Percentiles rank a stretch among this genome's conserved stretches.
phyloP scores from a whole-genome alignment of 805 yeast species.

The Myxozyma kluyveri region DNA sequence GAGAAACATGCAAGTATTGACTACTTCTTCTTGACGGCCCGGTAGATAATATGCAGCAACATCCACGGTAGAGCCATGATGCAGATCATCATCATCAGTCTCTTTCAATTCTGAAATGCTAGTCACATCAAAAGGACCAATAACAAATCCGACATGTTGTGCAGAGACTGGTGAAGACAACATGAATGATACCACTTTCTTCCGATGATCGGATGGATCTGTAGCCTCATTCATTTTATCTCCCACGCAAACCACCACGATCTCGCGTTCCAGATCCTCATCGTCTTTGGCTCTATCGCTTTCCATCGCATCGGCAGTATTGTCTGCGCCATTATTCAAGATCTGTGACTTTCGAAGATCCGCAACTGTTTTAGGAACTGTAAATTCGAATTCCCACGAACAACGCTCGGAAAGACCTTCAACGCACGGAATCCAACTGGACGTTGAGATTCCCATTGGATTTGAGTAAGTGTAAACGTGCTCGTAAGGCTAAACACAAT shows the following conservation, averaged over 20 bases:
- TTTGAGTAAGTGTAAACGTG: conserved; percentile 75
- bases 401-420: conserved; percentile 84
- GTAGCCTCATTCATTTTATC: conserved; percentile 56
- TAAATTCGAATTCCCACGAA: conserved; percentile 89
- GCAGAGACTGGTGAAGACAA: conserved; percentile 84
- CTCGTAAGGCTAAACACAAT: conserved; percentile 12
- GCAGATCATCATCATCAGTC: conserved; percentile 37
- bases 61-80: conserved; percentile 37
- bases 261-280: conserved; percentile 42
- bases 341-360: conserved; percentile 53
- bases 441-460: conserved; percentile 74
- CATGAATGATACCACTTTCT: conserved; percentile 70
- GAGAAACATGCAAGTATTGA: conserved; percentile 73
- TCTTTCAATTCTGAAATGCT: conserved; percentile 49
- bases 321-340: conserved; percentile 9
- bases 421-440: conserved; percentile 97
- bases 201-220: conserved; percentile 70
- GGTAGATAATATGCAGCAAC: conserved; percentile 61
- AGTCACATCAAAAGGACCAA: conserved; percentile 77
- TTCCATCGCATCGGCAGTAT: neutral
- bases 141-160: conserved; percentile 92
- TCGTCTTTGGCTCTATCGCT: conserved; percentile 32
- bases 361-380: conserved; percentile 73
- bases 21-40: conserved; percentile 52
- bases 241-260: conserved; percentile 45